Evolutionary conservation across 257 asterid species (phyloP).

Genomic region (Ilex asprella): DNA sequence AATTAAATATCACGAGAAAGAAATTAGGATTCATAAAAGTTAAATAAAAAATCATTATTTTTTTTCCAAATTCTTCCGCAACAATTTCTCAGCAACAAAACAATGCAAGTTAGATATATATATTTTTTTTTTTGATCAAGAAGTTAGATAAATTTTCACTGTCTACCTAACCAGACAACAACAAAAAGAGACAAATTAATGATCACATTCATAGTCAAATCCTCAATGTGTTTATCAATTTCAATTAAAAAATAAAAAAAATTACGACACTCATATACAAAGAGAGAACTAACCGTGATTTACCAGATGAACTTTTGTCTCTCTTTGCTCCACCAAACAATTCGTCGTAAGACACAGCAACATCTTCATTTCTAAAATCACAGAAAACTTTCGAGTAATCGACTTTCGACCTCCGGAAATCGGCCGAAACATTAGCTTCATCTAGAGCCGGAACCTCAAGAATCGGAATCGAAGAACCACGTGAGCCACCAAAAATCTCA

Average conservation of each 20-base stretch:
- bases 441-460: conserved; percentile 64
- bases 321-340: conserved; percentile 33
- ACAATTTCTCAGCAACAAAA: too few species aligned
- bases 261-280: not conserved
- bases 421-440: conserved; percentile 30
- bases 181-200: not conserved
- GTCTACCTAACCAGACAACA: not conserved
- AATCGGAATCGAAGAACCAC: conserved; percentile 64
- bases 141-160: not conserved
- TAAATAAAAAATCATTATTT: too few species aligned
- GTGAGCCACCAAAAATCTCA: conserved; percentile 59
- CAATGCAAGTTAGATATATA: too few species aligned
- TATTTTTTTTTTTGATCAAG: too few species aligned
- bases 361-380: conserved; percentile 44
- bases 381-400: conserved; percentile 78
- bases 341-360: conserved; percentile 47
- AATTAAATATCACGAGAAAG: too few species aligned
- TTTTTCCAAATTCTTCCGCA: too few species aligned
- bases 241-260: not conserved
- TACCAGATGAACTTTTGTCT: conserved; percentile 13
- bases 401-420: conserved; percentile 35
- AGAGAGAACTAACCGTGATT: conserved; percentile 31
- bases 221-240: not conserved
- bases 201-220: not conserved
- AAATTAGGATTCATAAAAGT: too few species aligned